Evolutionary conservation across 139 green algal species (phyloP).

Genomic region (Picochlorum sp.): DNA sequence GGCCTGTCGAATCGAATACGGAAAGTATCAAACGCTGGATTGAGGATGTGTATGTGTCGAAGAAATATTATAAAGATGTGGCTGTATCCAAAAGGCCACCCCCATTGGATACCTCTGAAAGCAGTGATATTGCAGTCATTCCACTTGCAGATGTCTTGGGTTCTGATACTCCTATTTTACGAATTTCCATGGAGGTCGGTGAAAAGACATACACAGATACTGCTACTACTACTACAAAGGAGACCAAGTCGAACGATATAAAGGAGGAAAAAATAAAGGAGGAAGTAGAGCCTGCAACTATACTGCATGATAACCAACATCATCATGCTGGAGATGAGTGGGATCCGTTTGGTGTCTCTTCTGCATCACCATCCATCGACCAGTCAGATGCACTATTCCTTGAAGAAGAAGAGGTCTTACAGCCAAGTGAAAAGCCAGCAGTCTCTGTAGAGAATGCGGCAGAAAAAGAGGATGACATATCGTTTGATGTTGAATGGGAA

Average conservation of each 20-base stretch:
- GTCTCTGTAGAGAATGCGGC: too few species aligned
- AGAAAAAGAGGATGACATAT: too few species aligned
- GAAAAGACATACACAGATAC: neutral
- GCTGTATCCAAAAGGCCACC: too few species aligned
- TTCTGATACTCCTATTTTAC: neutral
- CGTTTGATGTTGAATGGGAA: too few species aligned
- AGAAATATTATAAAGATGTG: constrained; percentile 22
- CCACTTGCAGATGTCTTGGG: neutral
- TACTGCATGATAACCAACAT: neutral
- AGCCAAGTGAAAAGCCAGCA: too few species aligned
- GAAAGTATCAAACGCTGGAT: constrained; percentile 37
- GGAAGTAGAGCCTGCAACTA: neutral
- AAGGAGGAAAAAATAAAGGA: neutral
- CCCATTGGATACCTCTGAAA: neutral
- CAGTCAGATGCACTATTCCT: too few species aligned
- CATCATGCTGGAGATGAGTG: neutral
- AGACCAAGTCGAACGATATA: neutral
- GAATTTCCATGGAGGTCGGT: neutral
- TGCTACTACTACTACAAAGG: too few species aligned
- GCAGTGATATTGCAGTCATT: neutral
- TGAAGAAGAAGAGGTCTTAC: too few species aligned
- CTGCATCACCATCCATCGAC: too few species aligned
- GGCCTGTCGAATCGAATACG: constrained; percentile 27
- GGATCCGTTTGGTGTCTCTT: neutral
- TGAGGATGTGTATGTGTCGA: constrained; percentile 30